Evolutionary conservation across 2,329 filamentous ascomycete species (phyloP).

Genomic region (Venturia oleaginea): DNA sequence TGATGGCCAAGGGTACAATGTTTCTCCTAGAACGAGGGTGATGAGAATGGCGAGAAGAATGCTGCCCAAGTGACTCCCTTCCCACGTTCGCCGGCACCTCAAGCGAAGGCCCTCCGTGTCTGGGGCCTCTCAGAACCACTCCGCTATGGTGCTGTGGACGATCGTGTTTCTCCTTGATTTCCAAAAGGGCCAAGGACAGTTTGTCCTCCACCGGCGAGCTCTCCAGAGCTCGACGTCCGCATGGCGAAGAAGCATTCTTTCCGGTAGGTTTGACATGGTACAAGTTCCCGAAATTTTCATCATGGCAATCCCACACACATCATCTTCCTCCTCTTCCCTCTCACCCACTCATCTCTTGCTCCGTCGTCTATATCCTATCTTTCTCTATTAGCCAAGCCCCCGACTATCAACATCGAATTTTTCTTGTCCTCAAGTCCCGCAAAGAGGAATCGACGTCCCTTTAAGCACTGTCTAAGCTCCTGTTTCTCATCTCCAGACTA

Average conservation of each 20-base stretch:
- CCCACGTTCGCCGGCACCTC: not conserved
- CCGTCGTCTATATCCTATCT: not conserved
- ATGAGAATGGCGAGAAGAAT: not conserved
- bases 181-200: not conserved
- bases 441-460: not conserved
- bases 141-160: not conserved
- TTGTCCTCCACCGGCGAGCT: not conserved
- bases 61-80: not conserved
- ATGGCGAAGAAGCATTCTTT: not conserved
- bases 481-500: not conserved
- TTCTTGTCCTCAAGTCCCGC: not conserved
- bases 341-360: not conserved
- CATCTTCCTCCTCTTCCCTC: not conserved
- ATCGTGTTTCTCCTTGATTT: not conserved
- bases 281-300: not conserved
- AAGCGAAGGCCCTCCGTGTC: not conserved
- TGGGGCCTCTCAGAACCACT: not conserved
- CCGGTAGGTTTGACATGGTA: not conserved
- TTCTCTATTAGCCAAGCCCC: not conserved
- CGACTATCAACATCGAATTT: not conserved
- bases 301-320: not conserved
- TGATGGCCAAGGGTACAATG: not conserved
- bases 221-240: not conserved
- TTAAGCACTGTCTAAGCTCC: constrained; percentile 1
- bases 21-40: not conserved